Base-by-base conservation (phyloP, 805 yeast species). In the Ogataea thermomethanolica region DNA sequence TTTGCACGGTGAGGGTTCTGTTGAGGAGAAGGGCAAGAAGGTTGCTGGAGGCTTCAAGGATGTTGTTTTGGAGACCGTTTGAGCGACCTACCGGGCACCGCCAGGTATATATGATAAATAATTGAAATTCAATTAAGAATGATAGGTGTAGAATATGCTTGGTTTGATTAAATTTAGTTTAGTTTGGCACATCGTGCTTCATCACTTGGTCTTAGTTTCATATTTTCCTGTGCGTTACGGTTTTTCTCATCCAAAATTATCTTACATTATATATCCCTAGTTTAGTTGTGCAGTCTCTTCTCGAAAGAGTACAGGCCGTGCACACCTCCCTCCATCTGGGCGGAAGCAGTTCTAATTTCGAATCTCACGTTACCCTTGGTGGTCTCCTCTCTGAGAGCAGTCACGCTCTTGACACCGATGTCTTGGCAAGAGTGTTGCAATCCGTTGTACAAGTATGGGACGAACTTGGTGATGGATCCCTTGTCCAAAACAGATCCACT, bases 381-480 rank as follows among this genome's bases (percentile, higher is more conserved):
- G 46, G 86, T 91, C 33, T 73, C 66, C 44, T 67, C 67, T 61
- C 83, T 83, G 66, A 93, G 78, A 29, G 68, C 79, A 12, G 53
- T 62, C 52, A 85, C 63, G 33, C 93, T 81, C 56, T 62, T 57
- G 50, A 84, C 84, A 70, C 99, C 99, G 66, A 93, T 88, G 66
- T 93, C 99, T 76, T 93, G 99, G 67, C 95, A 85, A 62, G 99
- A 91, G 68, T 93, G 99, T 77, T 93, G 97, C 63, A 93, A 76
- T 69, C 99, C 99, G 56, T 84, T 82, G 78, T 74, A 84, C 66
- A 93, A 72, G 74, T 93, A 93, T 53, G 99, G 99, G 51, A 93
- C 70, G 63, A 89, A 93, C 71, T 91, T 93, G 64, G 80, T 79
- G 64, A 93, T 75, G 31, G 97, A 89, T 58, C 99, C 99, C 69